These are phyloP conservation scores for Alternaria tenuissima DNA, from an alignment of 2,329 filamentous ascomycete genomes.

Conservation along the genomic window DNA sequence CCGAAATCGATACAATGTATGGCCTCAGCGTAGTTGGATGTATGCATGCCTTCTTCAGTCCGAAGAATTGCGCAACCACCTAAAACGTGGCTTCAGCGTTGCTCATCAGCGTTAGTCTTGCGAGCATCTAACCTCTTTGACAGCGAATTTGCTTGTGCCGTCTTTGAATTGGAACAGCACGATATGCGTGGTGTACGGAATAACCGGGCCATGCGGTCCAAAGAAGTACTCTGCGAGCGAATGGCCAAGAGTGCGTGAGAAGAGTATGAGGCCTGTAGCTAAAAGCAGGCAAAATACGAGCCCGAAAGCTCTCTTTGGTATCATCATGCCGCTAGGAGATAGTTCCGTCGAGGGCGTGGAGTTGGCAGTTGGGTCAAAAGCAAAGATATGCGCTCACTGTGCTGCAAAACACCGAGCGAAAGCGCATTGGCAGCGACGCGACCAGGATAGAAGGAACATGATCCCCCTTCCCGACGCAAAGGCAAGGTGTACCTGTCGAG, in stretches of 20 bases:
- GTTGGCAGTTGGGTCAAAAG: conserved; percentile 6
- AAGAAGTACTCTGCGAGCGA: conserved; percentile 28
- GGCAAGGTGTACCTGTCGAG: conserved; percentile 14
- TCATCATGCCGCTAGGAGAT: conserved; percentile 26
- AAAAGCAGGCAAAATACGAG: conserved; percentile 23
- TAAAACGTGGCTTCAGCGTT: conserved; percentile 23
- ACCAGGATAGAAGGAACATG: conserved; percentile 11
- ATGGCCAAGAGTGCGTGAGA: conserved; percentile 30
- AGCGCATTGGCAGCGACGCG: conserved; percentile 7
- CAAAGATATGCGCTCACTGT: conserved; percentile 7
- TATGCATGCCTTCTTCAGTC: conserved; percentile 41
- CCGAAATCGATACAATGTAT: conserved; percentile 43
- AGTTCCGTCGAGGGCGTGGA: conserved; percentile 3
- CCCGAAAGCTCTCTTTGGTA: conserved; percentile 32
- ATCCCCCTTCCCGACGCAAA: background rate
- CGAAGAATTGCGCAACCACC: conserved; percentile 43
- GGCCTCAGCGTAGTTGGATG: conserved; percentile 35
- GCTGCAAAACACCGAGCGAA: background rate
- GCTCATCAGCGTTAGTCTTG: background rate
- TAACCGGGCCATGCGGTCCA: conserved; percentile 22
- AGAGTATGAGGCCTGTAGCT: conserved; percentile 21
- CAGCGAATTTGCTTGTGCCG: conserved; percentile 28
- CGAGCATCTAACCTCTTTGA: conserved; percentile 38
- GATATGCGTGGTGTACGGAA: conserved; percentile 40
- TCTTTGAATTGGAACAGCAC: conserved; percentile 48